These are phyloP conservation scores for Domatiomyces catenatus DNA, from an alignment of 2,329 filamentous ascomycete species.

Conservation along the genomic window DNA sequence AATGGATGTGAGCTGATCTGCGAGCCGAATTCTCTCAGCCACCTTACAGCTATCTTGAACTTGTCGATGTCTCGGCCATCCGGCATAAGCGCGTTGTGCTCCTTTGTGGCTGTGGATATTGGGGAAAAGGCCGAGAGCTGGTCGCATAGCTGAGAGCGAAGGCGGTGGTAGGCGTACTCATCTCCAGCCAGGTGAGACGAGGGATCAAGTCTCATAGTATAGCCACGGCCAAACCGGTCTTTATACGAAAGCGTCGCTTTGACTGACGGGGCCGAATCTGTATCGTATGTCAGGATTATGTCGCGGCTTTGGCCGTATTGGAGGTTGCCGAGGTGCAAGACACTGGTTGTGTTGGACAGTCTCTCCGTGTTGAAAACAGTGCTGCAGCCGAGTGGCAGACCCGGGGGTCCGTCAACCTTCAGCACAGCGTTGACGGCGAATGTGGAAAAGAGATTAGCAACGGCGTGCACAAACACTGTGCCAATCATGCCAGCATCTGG, in stretches of 20 bases:
- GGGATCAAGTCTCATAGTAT: not conserved
- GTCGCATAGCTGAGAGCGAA: constrained; percentile 35
- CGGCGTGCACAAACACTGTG: constrained; percentile 47
- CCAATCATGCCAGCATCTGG: constrained; percentile 46
- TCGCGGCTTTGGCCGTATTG: constrained; percentile 48
- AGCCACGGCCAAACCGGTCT: constrained; percentile 1
- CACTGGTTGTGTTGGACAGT: not conserved
- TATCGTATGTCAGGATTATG: constrained; percentile 26
- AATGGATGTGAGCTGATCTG: not conserved
- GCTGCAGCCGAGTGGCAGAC: not conserved
- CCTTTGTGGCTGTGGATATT: not conserved
- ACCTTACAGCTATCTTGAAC: not conserved
- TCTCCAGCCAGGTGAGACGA: constrained; percentile 1
- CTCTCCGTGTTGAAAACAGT: not conserved
- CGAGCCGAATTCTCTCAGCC: not conserved
- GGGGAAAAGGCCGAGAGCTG: constrained; percentile 35
- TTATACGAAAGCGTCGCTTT: constrained; percentile 15
- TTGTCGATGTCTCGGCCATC: not conserved
- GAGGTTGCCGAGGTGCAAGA: constrained; percentile 30
- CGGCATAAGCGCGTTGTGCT: not conserved
- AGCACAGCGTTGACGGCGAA: constrained; percentile 37
- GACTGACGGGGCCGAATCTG: not conserved
- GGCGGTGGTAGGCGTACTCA: constrained; percentile 36
- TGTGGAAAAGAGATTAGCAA: constrained; percentile 46
- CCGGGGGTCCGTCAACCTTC: constrained; percentile 20